A percentile compares a stretch with the other conserved stretches of the same genome.
phyloP scores from a whole-genome alignment of 2,329 filamentous ascomycete genomes.

The Harringtonia aguacate region DNA sequence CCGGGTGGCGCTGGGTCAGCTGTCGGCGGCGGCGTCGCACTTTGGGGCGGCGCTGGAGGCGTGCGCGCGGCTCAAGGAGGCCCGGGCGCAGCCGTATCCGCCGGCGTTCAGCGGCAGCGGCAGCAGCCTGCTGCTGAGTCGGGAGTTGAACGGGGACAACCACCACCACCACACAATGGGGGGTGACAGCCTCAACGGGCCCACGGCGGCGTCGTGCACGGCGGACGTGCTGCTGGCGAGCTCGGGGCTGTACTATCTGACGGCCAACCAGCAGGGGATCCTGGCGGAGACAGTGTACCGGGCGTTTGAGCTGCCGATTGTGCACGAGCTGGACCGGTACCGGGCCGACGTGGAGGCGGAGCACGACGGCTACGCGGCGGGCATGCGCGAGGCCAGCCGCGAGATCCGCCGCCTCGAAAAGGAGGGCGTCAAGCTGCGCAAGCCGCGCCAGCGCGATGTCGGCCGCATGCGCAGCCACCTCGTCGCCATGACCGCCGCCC shows the following conservation, averaged over 20 bases:
- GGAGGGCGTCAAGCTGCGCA: constrained; percentile 48
- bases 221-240: constrained; percentile 52
- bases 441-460: constrained; percentile 50
- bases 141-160: constrained; percentile 13
- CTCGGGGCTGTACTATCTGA: constrained; percentile 54
- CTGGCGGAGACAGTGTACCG: constrained; percentile 59
- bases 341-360: constrained; percentile 53
- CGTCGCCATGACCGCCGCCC: constrained; percentile 48
- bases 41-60: constrained; percentile 56
- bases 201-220: constrained; percentile 40
- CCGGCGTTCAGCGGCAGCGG: constrained; percentile 16
- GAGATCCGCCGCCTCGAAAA: constrained; percentile 56
- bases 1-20: constrained; percentile 47
- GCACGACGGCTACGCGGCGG: constrained; percentile 46
- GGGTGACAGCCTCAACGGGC: constrained; percentile 14
- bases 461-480: constrained; percentile 50
- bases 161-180: constrained; percentile 7
- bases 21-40: constrained; percentile 50
- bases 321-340: constrained; percentile 61
- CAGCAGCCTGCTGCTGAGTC: not conserved
- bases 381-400: constrained; percentile 40
- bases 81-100: constrained; percentile 46
- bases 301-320: constrained; percentile 55
- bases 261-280: constrained; percentile 62
- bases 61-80: constrained; percentile 58